Base-by-base conservation (phyloP, 1,284 basidiomycete species). In the Pisolithus thermaeus region DNA sequence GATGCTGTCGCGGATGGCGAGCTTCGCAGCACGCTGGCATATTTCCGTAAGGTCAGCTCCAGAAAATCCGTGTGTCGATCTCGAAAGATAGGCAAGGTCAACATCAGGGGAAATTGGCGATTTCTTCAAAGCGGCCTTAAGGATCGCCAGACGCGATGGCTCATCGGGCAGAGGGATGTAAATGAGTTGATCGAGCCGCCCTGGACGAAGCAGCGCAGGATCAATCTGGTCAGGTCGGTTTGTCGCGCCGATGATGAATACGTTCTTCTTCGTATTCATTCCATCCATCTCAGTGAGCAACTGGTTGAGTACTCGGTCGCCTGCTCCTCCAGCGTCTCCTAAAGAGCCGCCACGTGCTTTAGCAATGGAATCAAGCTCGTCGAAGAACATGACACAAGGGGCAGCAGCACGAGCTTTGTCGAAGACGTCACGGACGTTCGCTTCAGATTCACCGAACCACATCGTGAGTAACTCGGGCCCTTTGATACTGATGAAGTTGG, bases 371-470 rank as follows among this genome's bases (percentile, higher is more conserved):
- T 99, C 96, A 66, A 99, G 78, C 73, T 99, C 96, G 65, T 99
- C 96, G 73, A 99, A 99, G 89, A 99, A 99, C 94, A 99, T 97
- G 58, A 99, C 94, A 71, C 95, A 98, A 41, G 97, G 97, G 7
- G 96, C 95, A 4, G 97, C 96, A 23, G 96, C 96, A 61, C 97
- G 92, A 50, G 97, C 96, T 76, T 99, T 98, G 82, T 99, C 96
- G 72, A 99, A 99, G 54, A 99, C 94, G 62, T 99, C 97, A 61
- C 96, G 92, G 49, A 99, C 97, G 65, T 98, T 98, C 59, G 96
- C 96, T 73, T 99, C 96, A 6, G 94, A 97, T 78, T 99, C 97
- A 83, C 97, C 97, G 73, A 99, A 98, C 96, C 96, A 99, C 97
- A 99, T 99, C 12, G 95, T 98, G 40, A 95, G 82, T n/a, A 98